A percentile compares a stretch with the other conserved stretches of the same genome.
These are phyloP conservation scores for Salisapilia sapeloensis DNA, from an alignment of 352 stramenopile genomes.

Conservation along the genomic window DNA sequence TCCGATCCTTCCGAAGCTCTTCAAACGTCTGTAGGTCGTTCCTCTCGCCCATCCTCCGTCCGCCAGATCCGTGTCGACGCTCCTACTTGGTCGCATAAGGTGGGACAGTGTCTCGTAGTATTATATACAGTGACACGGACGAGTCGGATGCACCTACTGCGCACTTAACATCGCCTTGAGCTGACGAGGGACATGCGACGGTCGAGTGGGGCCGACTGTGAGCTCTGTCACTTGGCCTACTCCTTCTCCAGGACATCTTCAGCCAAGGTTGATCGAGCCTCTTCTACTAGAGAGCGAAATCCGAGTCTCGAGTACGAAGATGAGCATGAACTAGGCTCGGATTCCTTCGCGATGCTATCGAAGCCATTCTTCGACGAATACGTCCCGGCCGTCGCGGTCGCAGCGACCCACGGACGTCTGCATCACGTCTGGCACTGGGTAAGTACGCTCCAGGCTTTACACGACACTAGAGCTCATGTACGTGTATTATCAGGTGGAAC, in stretches of 20 bases:
- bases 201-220: not conserved
- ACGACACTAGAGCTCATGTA: too few relatives aligned
- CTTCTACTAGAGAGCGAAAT: too few relatives aligned
- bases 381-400: constrained; percentile 1
- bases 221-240: not conserved
- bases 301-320: not conserved
- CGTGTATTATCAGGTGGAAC: too few relatives aligned
- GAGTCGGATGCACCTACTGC: not conserved
- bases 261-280: too few relatives aligned
- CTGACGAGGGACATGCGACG: not conserved
- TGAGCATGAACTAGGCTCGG: not conserved
- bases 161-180: not conserved
- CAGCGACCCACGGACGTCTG: constrained; percentile 6
- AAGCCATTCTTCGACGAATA: not conserved
- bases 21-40: constrained; percentile 62
- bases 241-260: not conserved
- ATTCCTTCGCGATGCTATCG: not conserved
- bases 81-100: constrained; percentile 1
- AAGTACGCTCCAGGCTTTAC: too few relatives aligned
- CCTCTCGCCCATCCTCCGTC: constrained; percentile 37
- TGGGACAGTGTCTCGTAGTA: too few relatives aligned
- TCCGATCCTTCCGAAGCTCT: constrained; percentile 32
- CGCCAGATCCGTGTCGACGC: constrained; percentile 20
- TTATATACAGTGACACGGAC: too few relatives aligned
- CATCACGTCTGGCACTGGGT: constrained; percentile 8